These are phyloP conservation scores for Neonectria ditissima DNA, from an alignment of 2,329 filamentous ascomycete genomes.

Conservation along the genomic window DNA sequence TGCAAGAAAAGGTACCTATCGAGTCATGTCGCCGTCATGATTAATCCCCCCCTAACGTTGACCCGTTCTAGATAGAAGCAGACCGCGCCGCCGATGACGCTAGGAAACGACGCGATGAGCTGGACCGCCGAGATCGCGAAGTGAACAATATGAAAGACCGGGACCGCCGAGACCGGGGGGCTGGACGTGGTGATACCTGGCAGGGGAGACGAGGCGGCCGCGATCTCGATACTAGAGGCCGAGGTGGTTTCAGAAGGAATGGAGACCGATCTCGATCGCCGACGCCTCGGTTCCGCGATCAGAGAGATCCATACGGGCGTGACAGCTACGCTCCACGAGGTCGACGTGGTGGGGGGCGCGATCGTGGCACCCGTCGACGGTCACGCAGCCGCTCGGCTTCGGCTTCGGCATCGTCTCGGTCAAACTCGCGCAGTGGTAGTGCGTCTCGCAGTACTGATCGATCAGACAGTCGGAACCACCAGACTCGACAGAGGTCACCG, in stretches of 20 bases:
- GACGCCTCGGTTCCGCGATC: constrained; percentile 56
- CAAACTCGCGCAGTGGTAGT: constrained; percentile 51
- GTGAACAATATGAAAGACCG: constrained; percentile 75
- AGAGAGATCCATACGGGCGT: constrained; percentile 59
- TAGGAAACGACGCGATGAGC: constrained; percentile 76
- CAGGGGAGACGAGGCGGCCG: constrained; percentile 66
- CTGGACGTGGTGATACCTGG: constrained; percentile 66
- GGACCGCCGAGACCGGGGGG: constrained; percentile 67
- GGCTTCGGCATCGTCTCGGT: constrained; percentile 46
- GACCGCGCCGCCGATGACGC: constrained; percentile 84
- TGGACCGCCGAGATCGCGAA: constrained; percentile 78
- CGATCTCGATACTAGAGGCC: constrained; percentile 57
- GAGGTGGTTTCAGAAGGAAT: constrained; percentile 59
- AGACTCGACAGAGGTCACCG: constrained; percentile 50
- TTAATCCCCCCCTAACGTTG: not conserved
- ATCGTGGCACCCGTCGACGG: constrained; percentile 54
- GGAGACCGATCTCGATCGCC: constrained; percentile 63
- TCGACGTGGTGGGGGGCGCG: constrained; percentile 53
- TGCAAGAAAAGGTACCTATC: constrained; percentile 85
- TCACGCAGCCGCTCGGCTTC: constrained; percentile 51
- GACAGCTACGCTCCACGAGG: constrained; percentile 67
- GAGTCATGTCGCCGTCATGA: not conserved
- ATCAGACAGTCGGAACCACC: constrained; percentile 49
- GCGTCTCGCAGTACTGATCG: constrained; percentile 47
- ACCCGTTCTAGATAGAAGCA: constrained; percentile 76